phyloP scores from a whole-genome alignment of 495 filamentous ascomycete species.

The Geopyxis carbonaria region DNA sequence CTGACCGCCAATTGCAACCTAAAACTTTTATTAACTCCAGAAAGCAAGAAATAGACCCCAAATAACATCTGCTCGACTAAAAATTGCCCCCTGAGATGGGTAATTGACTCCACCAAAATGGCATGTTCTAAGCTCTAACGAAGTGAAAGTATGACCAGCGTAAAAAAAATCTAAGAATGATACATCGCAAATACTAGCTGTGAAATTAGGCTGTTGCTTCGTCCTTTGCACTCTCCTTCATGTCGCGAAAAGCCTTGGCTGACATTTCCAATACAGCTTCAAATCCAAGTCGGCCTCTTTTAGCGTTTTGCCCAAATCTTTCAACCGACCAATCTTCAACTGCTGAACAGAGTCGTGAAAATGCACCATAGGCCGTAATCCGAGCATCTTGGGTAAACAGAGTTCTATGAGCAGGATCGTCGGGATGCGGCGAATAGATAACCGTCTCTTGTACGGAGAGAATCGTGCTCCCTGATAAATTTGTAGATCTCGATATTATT shows the following conservation, averaged over 20 bases:
- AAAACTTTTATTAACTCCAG: no score
- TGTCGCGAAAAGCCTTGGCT: constrained; percentile 77
- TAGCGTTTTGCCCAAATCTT: constrained; percentile 78
- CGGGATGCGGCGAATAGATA: constrained; percentile 48
- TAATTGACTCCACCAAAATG: no score
- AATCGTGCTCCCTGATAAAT: constrained; percentile 77
- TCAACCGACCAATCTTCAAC: constrained; percentile 85
- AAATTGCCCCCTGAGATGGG: no score
- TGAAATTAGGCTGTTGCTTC: no score
- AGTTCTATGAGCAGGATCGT: constrained; percentile 43
- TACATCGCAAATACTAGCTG: no score
- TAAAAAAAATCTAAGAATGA: no score
- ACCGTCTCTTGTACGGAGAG: constrained; percentile 82
- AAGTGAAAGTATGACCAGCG: no score
- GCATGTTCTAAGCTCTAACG: no score
- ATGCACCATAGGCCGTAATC: constrained; percentile 87
- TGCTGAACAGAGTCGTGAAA: constrained; percentile 83
- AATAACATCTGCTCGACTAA: no score
- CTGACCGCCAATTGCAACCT: no score
- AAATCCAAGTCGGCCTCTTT: constrained; percentile 76
- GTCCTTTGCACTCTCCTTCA: constrained; percentile 51
- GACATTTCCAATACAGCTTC: constrained; percentile 90
- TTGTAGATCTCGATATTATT: constrained; percentile 85
- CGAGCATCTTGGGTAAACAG: constrained; percentile 72
- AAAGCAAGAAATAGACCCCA: no score